Conservation (phyloP, 2,329 filamentous ascomycete genomes). For the Xylariaceae sp. region DNA sequence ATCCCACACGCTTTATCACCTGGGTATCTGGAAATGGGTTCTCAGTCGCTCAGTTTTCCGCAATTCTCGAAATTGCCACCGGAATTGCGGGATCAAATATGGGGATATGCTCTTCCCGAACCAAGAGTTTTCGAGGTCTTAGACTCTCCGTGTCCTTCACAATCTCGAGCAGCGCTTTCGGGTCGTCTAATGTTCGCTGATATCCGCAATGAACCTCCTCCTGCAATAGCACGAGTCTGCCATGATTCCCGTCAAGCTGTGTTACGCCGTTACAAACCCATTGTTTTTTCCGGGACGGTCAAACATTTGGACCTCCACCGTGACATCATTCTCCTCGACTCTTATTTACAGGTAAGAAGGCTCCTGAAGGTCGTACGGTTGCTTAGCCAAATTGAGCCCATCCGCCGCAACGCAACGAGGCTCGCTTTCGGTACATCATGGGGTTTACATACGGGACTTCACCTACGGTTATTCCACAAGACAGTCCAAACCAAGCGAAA, state of each 20-base stretch:
- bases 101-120: slow-evolving; percentile 49
- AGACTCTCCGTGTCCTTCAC: slow-evolving; percentile 47
- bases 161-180: slow-evolving; percentile 42
- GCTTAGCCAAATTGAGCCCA: slow-evolving; percentile 48
- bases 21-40: slow-evolving; percentile 15
- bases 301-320: slow-evolving; percentile 50
- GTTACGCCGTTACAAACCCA: slow-evolving; percentile 46
- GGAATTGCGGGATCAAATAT: slow-evolving; percentile 51
- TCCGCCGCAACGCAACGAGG: slow-evolving; percentile 44
- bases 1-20: slow-evolving; percentile 1
- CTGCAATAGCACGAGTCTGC: slow-evolving; percentile 47
- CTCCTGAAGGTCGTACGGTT: slow-evolving; percentile 50
- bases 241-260: slow-evolving; percentile 48
- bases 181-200: slow-evolving; percentile 51
- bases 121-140: slow-evolving; percentile 50
- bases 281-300: slow-evolving; percentile 48
- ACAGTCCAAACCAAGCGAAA: slow-evolving; percentile 44
- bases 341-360: slow-evolving; percentile 50
- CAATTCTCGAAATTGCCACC: slow-evolving; percentile 43
- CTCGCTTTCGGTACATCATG: slow-evolving; percentile 52
- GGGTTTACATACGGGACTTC: slow-evolving; percentile 49
- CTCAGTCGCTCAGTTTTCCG: slow-evolving; percentile 25
- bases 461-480: slow-evolving; percentile 49
- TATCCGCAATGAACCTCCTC: slow-evolving; percentile 48
- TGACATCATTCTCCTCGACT: slow-evolving; percentile 51